These are phyloP conservation scores for Mychonastes homosphaera DNA, from an alignment of 139 green algal genomes.

Conservation along the genomic window DNA sequence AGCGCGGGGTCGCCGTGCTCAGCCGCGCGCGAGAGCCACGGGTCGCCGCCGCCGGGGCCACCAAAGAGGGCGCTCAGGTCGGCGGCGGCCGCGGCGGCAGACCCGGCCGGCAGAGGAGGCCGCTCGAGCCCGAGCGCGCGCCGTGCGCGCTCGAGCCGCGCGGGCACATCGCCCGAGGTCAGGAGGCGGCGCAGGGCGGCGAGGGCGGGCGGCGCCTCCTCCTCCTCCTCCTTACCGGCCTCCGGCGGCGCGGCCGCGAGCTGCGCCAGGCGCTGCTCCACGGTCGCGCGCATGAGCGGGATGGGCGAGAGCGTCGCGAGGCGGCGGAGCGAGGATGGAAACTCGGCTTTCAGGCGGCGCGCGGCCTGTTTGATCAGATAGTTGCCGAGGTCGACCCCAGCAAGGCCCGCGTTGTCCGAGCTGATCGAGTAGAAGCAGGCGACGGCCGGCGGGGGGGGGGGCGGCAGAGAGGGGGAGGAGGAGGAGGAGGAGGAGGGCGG, in stretches of 20 bases:
- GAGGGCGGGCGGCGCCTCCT: background rate
- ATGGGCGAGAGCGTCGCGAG: slow-evolving; percentile 69
- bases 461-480: background rate
- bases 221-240: background rate
- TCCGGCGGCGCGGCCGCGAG: background rate
- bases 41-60: no score
- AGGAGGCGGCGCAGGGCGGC: no score
- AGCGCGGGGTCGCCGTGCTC: no score
- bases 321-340: slow-evolving; percentile 30
- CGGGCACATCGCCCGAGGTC: no score
- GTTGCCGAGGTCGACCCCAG: slow-evolving; percentile 70
- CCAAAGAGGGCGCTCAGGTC: no score
- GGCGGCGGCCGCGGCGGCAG: no score
- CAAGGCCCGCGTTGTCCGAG: slow-evolving; percentile 46
- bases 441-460: background rate
- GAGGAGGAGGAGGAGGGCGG: background rate
- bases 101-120: background rate
- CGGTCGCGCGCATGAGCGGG: slow-evolving; percentile 57
- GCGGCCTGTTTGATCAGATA: slow-evolving; percentile 63
- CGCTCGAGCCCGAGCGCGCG: slow-evolving; percentile 15
- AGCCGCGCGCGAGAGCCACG: no score
- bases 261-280: slow-evolving; percentile 27
- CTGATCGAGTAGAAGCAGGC: slow-evolving; percentile 77
- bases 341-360: slow-evolving; percentile 28
- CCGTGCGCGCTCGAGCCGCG: slow-evolving; percentile 8